Conservation (phyloP, 2,329 filamentous ascomycete genomes). For the Colletotrichum aenigma region DNA sequence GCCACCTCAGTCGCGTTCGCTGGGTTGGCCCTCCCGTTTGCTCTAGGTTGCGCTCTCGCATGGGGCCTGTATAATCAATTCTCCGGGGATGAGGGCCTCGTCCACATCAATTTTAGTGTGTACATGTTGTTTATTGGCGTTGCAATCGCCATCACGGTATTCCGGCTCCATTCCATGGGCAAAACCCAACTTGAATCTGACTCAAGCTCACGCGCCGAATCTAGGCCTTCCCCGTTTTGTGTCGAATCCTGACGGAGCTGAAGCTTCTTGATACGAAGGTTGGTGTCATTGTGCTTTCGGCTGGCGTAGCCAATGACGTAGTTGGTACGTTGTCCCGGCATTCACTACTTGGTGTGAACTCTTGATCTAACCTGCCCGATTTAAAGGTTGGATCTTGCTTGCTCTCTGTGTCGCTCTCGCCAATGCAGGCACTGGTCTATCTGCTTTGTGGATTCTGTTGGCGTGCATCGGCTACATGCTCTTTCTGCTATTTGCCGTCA, state of each 20-base stretch:
- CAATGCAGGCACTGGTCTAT: slow-evolving; percentile 82
- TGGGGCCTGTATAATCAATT: slow-evolving; percentile 83
- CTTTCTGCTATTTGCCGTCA: slow-evolving; percentile 74
- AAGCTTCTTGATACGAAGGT: slow-evolving; percentile 84
- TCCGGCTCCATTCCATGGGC: not conserved
- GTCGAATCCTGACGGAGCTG: slow-evolving; percentile 89
- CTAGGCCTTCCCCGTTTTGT: slow-evolving; percentile 81
- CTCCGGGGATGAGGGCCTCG: slow-evolving; percentile 41
- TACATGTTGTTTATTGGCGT: slow-evolving; percentile 84
- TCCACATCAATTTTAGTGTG: slow-evolving; percentile 53
- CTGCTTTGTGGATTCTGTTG: slow-evolving; percentile 84
- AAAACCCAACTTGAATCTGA: not conserved
- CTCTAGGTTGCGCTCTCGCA: slow-evolving; percentile 78
- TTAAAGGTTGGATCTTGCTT: slow-evolving; percentile 75
- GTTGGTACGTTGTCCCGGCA: slow-evolving; percentile 61
- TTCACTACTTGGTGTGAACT: slow-evolving; percentile 52
- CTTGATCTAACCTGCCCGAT: slow-evolving; percentile 50
- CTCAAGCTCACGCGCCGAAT: not conserved
- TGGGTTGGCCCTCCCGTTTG: slow-evolving; percentile 85
- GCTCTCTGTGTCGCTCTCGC: slow-evolving; percentile 93
- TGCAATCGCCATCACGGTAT: slow-evolving; percentile 82
- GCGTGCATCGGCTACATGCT: slow-evolving; percentile 76
- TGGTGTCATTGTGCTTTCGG: slow-evolving; percentile 86
- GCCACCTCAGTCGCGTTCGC: slow-evolving; percentile 78
- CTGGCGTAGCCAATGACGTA: slow-evolving; percentile 89